These are phyloP conservation scores for Blumeria graminis DNA, from an alignment of 2,329 filamentous ascomycete genomes.

Conservation along the genomic window DNA sequence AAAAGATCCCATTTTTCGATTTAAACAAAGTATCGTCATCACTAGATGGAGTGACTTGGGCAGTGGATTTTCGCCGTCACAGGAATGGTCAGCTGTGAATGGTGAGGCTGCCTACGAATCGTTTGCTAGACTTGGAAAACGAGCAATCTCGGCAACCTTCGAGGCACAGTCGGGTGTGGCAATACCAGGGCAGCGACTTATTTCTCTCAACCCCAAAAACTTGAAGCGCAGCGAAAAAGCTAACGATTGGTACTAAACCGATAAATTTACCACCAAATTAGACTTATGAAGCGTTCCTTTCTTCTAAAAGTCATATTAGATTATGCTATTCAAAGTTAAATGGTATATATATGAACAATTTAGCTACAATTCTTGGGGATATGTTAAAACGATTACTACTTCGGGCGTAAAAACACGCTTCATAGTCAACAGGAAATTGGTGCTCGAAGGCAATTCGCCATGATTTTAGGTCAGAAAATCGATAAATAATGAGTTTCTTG, in stretches of 20 bases:
- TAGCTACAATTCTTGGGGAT: too few relatives aligned
- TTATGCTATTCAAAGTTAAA: too few relatives aligned
- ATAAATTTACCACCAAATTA: too few relatives aligned
- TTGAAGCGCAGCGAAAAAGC: conserved; percentile 28
- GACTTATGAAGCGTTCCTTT: too few relatives aligned
- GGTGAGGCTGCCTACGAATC: conserved; percentile 25
- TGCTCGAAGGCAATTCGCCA: too few relatives aligned
- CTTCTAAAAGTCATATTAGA: too few relatives aligned
- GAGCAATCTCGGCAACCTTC: conserved; percentile 33
- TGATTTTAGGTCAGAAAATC: too few relatives aligned
- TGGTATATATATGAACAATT: too few relatives aligned
- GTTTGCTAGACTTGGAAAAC: conserved; percentile 25
- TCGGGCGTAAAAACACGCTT: too few relatives aligned
- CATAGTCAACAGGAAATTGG: too few relatives aligned
- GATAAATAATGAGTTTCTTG: too few relatives aligned
- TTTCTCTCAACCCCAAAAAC: conserved; percentile 32
- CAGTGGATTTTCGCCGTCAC: conserved; percentile 24
- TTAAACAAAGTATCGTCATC: conserved; percentile 34
- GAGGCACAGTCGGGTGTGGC: conserved; percentile 28
- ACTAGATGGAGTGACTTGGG: conserved; percentile 38
- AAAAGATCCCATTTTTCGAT: conserved; percentile 20
- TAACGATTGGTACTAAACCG: conserved; percentile 29
- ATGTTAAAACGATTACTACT: too few relatives aligned
- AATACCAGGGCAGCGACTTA: conserved; percentile 30
- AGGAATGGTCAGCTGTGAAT: conserved; percentile 31